Base-by-base conservation (phyloP, 2,329 filamentous ascomycete species). In the Cercospora sesami region DNA sequence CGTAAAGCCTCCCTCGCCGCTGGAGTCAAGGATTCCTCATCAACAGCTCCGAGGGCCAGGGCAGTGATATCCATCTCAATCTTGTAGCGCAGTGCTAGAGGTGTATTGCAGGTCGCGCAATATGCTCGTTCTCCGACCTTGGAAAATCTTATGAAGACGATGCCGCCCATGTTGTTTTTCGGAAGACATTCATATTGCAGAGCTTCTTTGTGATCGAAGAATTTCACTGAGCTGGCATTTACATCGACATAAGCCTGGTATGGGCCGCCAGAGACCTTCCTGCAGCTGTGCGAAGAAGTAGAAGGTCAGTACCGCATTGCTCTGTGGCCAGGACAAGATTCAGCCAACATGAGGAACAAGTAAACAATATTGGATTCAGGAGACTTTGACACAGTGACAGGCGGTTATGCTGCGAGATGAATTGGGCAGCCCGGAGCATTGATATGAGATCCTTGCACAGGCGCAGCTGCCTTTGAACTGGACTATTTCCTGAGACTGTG, bases 31-130 rank as follows among this genome's bases (percentile, higher is more conserved):
- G 60, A 71, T 4, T 65, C 51, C 57, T 75, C 72, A 48, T 74
- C 73, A 16, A 73, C 61, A 5, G 60, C 60, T 23, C 68, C 71
- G 16, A 73, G 21, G 8, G 67, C 64, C 42, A 74, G 21, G 5
- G 51, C 65, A 26, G 71, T 65, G 7, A 45, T 48, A 1, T 68
- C 67, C 45, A 60, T 59, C 18, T 69, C 57, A 23, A 69, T 59
- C 57, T 63, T 58, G 64, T 75, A 74, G 23, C 71, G 67, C 73
- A 75, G 74, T 42, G 68, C 69, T 55, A 75, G 26, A 6, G 65
- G 66, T n/a, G 68, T 67, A 23, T 71, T 60, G 36, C 74, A 75
- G 9, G 63, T 65, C 8, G 30, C 42, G 57, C 74, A 75, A 36
- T 70, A 72, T 5, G 71, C 69, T 26, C 73, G 48, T 42, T 74